These are phyloP conservation scores for Parafenestella ontariensis DNA, from an alignment of 2,329 filamentous ascomycete species.

Conservation along the genomic window DNA sequence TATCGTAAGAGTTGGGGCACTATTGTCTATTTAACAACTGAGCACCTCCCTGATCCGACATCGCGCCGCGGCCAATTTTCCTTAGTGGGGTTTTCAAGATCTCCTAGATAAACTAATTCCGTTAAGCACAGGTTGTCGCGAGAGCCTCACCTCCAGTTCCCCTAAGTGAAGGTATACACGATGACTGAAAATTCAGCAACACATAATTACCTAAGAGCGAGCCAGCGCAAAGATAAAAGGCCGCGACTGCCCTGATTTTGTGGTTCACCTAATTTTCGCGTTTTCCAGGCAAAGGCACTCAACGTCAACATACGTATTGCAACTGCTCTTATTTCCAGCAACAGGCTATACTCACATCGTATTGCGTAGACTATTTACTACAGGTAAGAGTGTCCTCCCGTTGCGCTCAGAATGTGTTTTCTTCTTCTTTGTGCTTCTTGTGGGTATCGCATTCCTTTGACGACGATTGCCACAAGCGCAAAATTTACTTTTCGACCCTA, in stretches of 20 bases:
- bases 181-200: constrained; percentile 31
- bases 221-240: constrained; percentile 40
- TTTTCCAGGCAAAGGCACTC: neutral
- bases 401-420: neutral
- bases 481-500: neutral
- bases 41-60: constrained; percentile 28
- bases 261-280: constrained; percentile 1
- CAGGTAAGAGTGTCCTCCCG: neutral
- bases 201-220: constrained; percentile 47
- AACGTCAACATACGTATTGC: neutral
- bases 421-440: neutral
- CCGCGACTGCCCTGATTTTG: constrained; percentile 21
- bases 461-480: constrained; percentile 2
- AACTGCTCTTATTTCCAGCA: neutral
- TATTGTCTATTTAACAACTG: neutral
- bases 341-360: neutral
- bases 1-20: neutral
- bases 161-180: constrained; percentile 45
- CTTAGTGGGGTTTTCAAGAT: constrained; percentile 39
- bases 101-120: constrained; percentile 31
- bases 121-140: constrained; percentile 40
- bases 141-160: constrained; percentile 31
- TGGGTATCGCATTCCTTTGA: constrained; percentile 1
- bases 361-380: neutral
- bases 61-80: constrained; percentile 19